Conservation (phyloP, 2,329 filamentous ascomycete species). For the Zymoseptoria ardabiliae region DNA sequence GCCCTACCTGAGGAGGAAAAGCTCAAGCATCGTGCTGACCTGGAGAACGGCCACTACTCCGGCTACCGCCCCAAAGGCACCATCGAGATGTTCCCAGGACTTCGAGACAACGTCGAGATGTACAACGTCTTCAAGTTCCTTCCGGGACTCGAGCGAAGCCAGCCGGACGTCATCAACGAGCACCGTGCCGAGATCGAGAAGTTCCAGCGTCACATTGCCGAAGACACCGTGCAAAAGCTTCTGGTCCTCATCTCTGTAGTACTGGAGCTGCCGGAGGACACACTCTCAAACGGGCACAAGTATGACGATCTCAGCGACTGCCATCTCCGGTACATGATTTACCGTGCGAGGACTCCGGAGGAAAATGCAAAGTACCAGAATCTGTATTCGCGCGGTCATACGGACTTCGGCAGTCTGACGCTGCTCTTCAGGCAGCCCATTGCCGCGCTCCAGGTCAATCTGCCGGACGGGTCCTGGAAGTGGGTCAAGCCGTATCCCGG, state of each 20-base stretch:
- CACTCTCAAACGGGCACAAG: slow-evolving; percentile 48
- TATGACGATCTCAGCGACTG: slow-evolving; percentile 45
- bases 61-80: slow-evolving; percentile 23
- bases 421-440: slow-evolving; percentile 38
- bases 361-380: slow-evolving; percentile 26
- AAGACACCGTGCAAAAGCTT: slow-evolving; percentile 50
- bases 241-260: slow-evolving; percentile 55
- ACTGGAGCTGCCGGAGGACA: slow-evolving; percentile 53
- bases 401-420: slow-evolving; percentile 38
- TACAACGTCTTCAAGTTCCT: slow-evolving; percentile 51
- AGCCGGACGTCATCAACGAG: slow-evolving; percentile 34
- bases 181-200: slow-evolving; percentile 49
- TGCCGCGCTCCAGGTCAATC: slow-evolving; percentile 35
- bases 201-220: slow-evolving; percentile 46
- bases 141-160: slow-evolving; percentile 18
- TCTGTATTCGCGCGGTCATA: slow-evolving; percentile 32
- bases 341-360: slow-evolving; percentile 22
- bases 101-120: slow-evolving; percentile 50
- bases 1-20: slow-evolving; percentile 52
- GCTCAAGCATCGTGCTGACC: slow-evolving; percentile 42
- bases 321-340: slow-evolving; percentile 27
- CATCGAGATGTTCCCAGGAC: slow-evolving; percentile 15
- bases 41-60: slow-evolving; percentile 27
- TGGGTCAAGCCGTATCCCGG: slow-evolving; percentile 36
- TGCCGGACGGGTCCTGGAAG: slow-evolving; percentile 34